Evolutionary conservation across 106 monocot genomes (phyloP).

Genomic region (Xerophyta viscosa): DNA sequence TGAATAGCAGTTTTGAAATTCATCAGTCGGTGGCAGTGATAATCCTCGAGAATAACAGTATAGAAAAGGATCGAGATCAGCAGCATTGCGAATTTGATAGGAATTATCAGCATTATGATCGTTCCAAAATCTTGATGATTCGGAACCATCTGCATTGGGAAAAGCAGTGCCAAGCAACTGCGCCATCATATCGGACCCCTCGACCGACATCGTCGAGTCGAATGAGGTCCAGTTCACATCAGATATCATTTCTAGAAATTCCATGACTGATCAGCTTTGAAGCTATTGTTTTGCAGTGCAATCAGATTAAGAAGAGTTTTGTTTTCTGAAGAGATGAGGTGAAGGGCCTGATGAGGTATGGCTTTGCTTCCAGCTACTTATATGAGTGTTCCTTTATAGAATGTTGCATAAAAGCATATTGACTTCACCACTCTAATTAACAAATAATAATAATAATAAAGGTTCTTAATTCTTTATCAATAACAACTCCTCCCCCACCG

Average conservation of each 20-base stretch:
- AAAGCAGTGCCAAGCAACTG: not conserved
- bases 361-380: not conserved
- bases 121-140: not conserved
- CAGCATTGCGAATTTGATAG: no score
- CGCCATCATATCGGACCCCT: constrained; percentile 16
- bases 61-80: not conserved
- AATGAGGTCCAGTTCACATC: constrained; percentile 3
- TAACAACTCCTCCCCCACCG: not conserved
- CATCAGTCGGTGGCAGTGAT: no score
- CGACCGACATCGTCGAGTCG: not conserved
- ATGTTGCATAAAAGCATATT: not conserved
- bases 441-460: not conserved
- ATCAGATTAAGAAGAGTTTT: not conserved
- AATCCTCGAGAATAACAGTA: not conserved
- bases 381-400: not conserved
- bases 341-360: no score
- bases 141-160: no score
- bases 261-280: not conserved
- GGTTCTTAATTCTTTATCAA: not conserved
- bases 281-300: not conserved
- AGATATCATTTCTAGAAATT: not conserved
- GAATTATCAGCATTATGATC: no score
- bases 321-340: not conserved
- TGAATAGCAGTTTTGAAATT: not conserved
- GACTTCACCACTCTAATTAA: not conserved